Evolutionary conservation across 257 asterid species (phyloP), one percentile per base, ranked within the genome.

Genomic region (Fraxinus excelsior): DNA sequence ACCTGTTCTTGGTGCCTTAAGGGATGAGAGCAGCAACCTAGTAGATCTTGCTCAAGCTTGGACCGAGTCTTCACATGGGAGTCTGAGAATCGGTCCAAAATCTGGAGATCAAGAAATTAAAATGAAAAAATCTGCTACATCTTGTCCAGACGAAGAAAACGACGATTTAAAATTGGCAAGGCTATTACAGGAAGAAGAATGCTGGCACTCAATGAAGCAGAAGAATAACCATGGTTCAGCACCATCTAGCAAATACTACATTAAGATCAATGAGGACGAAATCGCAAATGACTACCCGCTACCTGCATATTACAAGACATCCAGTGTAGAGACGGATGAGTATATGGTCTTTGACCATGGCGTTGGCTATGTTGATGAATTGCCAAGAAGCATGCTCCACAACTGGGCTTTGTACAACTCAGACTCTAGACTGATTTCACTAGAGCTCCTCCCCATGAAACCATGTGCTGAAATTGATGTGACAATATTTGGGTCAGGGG

Each of bases 221-320:
- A 95, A 85, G 83, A 95, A 87, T 72, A 68, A 86, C 68, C 76
- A 84, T 69, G 88, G 86, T 76, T 69, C 92, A 21, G 73, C 89
- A 75, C 82, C 90, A 9, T 88, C 94, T 0, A 80, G 83, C 82
- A 90, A 93, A 78, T 90, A 85, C 80, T 95, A 93, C 83, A 91
- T 95, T 62, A 95, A 90, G 89, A 95, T 95, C 81, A 91, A 93
- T 51, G 99, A 95, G 84, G 99, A 91, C 87, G 99, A 95, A 89
- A 95, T 95, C 67, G 97, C 98, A 75, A 89, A 82, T 84, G 99
- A 93, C 80, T 95, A 95, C 83, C 99, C 98, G 72, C 79, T 91
- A 72, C 99, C 99, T 72, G 97, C 97, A 68, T 93, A 91, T 83
- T 95, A 93, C 83, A 89, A 88, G 87, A 86, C 86, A 37, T 83